These are phyloP conservation scores for Cryptococcus jaspeensis DNA, from an alignment of 1,284 basidiomycete genomes.

Conservation along the genomic window DNA sequence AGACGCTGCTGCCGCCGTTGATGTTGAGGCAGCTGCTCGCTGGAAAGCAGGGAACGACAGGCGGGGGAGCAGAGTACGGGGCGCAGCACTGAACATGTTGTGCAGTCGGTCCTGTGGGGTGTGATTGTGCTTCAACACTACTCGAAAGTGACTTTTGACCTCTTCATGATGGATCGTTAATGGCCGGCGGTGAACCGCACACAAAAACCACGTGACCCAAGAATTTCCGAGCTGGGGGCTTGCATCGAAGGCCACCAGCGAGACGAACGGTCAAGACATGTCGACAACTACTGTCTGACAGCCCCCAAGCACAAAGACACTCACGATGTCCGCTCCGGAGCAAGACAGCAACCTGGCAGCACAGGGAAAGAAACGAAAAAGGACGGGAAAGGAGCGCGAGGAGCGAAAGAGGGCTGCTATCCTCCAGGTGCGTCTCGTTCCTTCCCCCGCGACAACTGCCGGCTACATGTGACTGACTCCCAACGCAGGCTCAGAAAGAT, in stretches of 20 bases:
- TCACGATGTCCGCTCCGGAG: slow-evolving; percentile 1
- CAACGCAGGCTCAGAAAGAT: slow-evolving; percentile 7
- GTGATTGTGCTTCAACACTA: no score
- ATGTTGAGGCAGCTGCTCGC: not conserved
- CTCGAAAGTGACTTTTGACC: no score
- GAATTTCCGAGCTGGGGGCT: not conserved
- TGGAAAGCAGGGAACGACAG: no score
- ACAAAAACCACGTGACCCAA: slow-evolving; percentile 1
- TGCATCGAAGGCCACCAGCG: not conserved
- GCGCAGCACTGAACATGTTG: no score
- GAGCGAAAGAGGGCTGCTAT: slow-evolving; percentile 44
- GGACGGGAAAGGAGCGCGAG: slow-evolving; percentile 48
- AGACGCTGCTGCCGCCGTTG: not conserved
- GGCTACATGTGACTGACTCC: not conserved
- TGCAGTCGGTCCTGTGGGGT: not conserved
- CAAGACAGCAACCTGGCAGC: not conserved
- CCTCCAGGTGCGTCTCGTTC: not conserved
- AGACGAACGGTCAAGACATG: not conserved
- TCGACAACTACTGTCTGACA: no score
- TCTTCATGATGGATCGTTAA: no score
- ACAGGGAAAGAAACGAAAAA: slow-evolving; percentile 44
- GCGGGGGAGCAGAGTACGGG: no score
- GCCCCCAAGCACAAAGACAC: no score
- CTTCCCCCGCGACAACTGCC: not conserved
- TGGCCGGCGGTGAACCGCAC: no score